Conservation (phyloP, 768 basidiomycete species). For the Tylopilus vinaceipallidus region DNA sequence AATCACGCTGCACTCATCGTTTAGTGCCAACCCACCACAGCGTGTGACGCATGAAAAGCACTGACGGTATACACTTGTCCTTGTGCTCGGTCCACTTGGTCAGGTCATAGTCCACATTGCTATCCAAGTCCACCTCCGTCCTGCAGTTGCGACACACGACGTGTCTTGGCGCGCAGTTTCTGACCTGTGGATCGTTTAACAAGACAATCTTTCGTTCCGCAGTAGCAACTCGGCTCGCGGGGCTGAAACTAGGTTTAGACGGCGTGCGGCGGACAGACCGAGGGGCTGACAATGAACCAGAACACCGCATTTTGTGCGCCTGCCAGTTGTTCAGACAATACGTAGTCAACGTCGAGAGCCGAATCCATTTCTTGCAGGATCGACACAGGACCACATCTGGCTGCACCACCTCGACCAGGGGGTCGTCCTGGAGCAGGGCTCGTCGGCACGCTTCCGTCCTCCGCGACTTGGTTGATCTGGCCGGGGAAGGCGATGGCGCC, state of each 20-base stretch:
- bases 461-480: slow-evolving; percentile 17
- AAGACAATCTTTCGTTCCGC: slow-evolving; percentile 60
- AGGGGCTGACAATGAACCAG: slow-evolving; percentile 35
- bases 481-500: slow-evolving; percentile 3
- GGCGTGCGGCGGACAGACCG: slow-evolving; percentile 19
- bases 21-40: not conserved
- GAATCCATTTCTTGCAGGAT: slow-evolving; percentile 64
- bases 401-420: slow-evolving; percentile 47
- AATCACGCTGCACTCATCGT: slow-evolving; percentile 11
- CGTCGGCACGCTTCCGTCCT: slow-evolving; percentile 44
- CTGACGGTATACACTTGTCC: slow-evolving; percentile 42
- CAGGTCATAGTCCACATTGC: slow-evolving; percentile 58
- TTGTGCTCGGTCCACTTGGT: slow-evolving; percentile 66
- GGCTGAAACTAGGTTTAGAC: slow-evolving; percentile 35
- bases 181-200: slow-evolving; percentile 63
- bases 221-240: slow-evolving; percentile 57
- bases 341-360: slow-evolving; percentile 36
- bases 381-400: slow-evolving; percentile 55
- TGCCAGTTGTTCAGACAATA: slow-evolving; percentile 57
- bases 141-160: slow-evolving; percentile 57
- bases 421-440: slow-evolving; percentile 52
- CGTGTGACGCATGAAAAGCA: slow-evolving; percentile 2
- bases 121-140: slow-evolving; percentile 41
- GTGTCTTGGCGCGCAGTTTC: slow-evolving; percentile 40
- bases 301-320: slow-evolving; percentile 48